Percentiles rank a stretch among this genome's conserved stretches.
These are phyloP conservation scores for Cytospora chrysosperma DNA, from an alignment of 2,329 filamentous ascomycete species.

Conservation along the genomic window DNA sequence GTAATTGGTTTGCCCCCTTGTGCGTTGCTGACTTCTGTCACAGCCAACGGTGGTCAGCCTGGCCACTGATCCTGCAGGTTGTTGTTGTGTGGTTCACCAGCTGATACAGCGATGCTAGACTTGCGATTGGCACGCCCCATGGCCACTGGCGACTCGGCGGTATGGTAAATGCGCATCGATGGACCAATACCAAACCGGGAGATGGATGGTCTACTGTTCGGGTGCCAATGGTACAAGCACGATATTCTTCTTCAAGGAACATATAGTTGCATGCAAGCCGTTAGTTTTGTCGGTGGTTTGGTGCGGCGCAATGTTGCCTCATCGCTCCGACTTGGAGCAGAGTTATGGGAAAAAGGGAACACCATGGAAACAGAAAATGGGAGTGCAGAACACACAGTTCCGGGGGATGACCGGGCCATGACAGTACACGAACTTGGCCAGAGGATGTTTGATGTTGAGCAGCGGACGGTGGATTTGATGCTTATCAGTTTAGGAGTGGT, in stretches of 20 bases:
- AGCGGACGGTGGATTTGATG: neutral
- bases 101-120: slow-evolving; percentile 5
- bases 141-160: slow-evolving; percentile 1
- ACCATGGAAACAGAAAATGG: slow-evolving; percentile 1
- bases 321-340: slow-evolving; percentile 6
- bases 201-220: neutral
- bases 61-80: slow-evolving; percentile 17
- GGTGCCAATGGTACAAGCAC: neutral
- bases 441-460: slow-evolving; percentile 9
- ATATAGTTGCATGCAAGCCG: slow-evolving; percentile 1
- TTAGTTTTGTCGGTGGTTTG: neutral
- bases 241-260: neutral
- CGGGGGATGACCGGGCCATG: neutral
- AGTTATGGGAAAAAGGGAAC: neutral
- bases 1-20: slow-evolving; percentile 7
- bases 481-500: slow-evolving; percentile 8
- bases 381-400: neutral
- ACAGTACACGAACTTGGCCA: slow-evolving; percentile 20
- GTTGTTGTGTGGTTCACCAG: neutral
- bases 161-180: neutral
- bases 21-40: slow-evolving; percentile 30
- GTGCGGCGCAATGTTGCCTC: neutral
- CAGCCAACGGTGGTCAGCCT: slow-evolving; percentile 33
- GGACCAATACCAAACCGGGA: neutral
- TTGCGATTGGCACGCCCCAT: slow-evolving; percentile 3